Percentiles rank a stretch among this genome's conserved stretches.
These are phyloP conservation scores for Globisporangium yorkense DNA, from an alignment of 352 stramenopile species.

Conservation along the genomic window DNA sequence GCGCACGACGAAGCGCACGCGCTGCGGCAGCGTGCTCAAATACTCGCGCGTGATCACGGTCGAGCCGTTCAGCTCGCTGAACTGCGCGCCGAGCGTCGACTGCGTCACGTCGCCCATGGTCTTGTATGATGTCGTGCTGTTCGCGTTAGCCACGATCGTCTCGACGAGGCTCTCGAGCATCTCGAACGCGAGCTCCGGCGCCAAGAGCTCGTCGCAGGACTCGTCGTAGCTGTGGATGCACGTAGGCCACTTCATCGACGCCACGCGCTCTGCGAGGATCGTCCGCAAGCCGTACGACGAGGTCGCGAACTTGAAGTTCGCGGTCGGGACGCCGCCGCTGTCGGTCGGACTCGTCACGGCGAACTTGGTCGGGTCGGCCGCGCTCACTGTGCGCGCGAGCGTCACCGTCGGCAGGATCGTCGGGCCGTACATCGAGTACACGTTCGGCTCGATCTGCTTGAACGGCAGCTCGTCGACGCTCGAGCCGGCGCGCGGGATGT, in stretches of 20 bases:
- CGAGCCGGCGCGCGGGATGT: conserved; percentile 29
- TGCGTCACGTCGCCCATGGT: conserved; percentile 36
- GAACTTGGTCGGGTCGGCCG: conserved; percentile 5
- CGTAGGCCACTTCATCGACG: conserved; percentile 19
- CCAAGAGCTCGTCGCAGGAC: conserved; percentile 19
- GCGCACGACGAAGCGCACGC: conserved; percentile 39
- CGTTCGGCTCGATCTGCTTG: conserved; percentile 42
- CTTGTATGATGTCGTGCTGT: conserved; percentile 47
- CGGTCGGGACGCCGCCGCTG: conserved; percentile 11
- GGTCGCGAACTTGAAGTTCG: conserved; percentile 37
- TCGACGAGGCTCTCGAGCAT: conserved; percentile 42
- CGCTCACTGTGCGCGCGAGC: conserved; percentile 16
- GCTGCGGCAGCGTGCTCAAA: conserved; percentile 36
- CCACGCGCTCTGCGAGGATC: conserved; percentile 22
- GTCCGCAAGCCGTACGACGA: conserved; percentile 42
- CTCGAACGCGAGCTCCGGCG: conserved; percentile 21
- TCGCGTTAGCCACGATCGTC: conserved; percentile 27
- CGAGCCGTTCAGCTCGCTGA: conserved; percentile 9
- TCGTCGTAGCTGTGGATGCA: conserved; percentile 23
- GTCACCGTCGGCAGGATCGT: conserved; percentile 21
- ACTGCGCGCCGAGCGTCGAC: conserved; percentile 14
- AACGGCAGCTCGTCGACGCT: conserved; percentile 34
- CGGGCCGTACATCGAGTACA: conserved; percentile 41
- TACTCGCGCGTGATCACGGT: conserved; percentile 32
- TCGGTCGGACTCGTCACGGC: conserved; percentile 10